Conservation (phyloP, 371 early-diverging fungal species). For the Blakeslea trispora region DNA sequence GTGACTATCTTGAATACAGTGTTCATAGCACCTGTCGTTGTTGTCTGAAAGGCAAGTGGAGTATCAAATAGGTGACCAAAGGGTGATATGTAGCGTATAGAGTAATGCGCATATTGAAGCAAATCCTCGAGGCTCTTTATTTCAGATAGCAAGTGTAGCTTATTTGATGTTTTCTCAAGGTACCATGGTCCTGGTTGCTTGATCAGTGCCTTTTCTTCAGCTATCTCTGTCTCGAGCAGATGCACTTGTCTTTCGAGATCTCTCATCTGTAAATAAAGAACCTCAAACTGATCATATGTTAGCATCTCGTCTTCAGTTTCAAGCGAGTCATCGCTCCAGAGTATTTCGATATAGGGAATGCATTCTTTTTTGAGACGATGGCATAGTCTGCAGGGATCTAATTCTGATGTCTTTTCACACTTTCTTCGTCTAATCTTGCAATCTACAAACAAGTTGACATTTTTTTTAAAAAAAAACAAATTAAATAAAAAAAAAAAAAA, state of each 20-base stretch:
- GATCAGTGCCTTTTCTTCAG: slow-evolving; percentile 2
- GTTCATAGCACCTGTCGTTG: background rate
- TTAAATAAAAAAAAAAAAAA: too few species aligned
- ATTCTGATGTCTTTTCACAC: slow-evolving; percentile 9
- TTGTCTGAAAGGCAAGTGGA: slow-evolving; percentile 1
- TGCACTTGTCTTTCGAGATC: background rate
- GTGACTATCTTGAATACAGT: background rate
- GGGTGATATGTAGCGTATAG: slow-evolving; percentile 12
- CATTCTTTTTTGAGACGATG: slow-evolving; percentile 6
- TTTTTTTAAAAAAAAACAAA: background rate
- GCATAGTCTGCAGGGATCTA: slow-evolving; percentile 8
- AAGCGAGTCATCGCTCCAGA: too few species aligned
- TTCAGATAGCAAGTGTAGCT: background rate
- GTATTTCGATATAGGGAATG: background rate
- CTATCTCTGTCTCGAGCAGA: slow-evolving; percentile 2
- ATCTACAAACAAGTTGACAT: slow-evolving; percentile 2
- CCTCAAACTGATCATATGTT: background rate
- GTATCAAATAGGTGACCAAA: slow-evolving; percentile 5
- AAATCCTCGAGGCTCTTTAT: slow-evolving; percentile 6
- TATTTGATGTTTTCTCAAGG: background rate
- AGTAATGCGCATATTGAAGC: background rate
- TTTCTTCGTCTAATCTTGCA: slow-evolving; percentile 15
- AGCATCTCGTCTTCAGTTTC: slow-evolving; percentile 2
- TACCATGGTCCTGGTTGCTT: background rate
- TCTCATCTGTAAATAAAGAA: slow-evolving; percentile 1